Base-by-base conservation (phyloP, 805 yeast genomes). In the Sungouiozyma ichnusensis region DNA sequence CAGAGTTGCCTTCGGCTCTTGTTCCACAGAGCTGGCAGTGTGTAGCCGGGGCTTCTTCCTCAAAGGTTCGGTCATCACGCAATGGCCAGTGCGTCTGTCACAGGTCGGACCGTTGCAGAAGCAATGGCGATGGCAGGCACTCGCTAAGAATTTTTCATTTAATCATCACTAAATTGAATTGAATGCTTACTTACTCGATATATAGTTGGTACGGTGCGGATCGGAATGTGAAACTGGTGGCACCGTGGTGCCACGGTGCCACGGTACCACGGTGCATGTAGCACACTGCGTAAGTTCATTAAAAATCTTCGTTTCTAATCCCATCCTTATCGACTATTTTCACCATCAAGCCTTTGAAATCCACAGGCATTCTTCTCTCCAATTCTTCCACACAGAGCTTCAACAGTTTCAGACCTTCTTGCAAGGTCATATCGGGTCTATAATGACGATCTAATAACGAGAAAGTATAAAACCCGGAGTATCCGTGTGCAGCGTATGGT, bases 401-500 rank as follows among this genome's bases (percentile, higher is more conserved):
- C 58, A 88, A 72, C 52, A 92, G 70, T 37, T 78, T 71, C 45
- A 90, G 58, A 2, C 97, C 98, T 46, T 86, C 90, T 33, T 79
- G 85, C 34, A 75, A 63, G 5, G 74, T 67, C 79, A 88, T 75
- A 52, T 79, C 88, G 35, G 78, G 71, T 59, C 80, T 74, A 66
- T 88, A 87, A 65, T 87, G 95, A 52, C 81, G 87, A 67, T 92
- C 98, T 51, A 92, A 71, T 49, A 90, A 68, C 2, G 97, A 84
- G 63, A 86, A 74, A 27, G 95, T 79, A 63, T 92, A 92, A 65
- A 90, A 92, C 1, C 94, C 95, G n/a, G 97, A 95, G 58, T 92
- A 92, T 11, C 98, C 98, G 62, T 92, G 98, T 2, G 97, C 97
- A 15, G 94, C 95, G 59, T 92, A 92, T 14, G 98, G 97, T 45